Evolutionary conservation across 768 basidiomycete genomes (phyloP).

Genomic region (Lentinula raphanica): DNA sequence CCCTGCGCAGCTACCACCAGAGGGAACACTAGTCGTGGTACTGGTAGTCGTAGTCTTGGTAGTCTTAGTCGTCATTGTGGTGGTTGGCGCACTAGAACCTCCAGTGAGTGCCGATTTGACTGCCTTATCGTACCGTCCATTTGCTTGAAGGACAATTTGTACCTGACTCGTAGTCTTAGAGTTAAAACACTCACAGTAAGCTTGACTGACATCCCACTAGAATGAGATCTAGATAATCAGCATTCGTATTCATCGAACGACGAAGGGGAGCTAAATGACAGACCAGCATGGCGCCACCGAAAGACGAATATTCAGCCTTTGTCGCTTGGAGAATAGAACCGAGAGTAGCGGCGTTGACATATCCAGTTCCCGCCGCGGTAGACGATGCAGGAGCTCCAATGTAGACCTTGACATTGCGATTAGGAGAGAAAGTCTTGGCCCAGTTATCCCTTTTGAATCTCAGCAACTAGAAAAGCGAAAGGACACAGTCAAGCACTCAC

Average conservation of each 20-base stretch:
- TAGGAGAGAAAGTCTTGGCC: slow-evolving; percentile 50
- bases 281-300: slow-evolving; percentile 43
- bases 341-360: slow-evolving; percentile 39
- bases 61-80: slow-evolving; percentile 16
- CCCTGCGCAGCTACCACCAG: slow-evolving; percentile 28
- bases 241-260: background rate
- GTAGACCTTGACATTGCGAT: slow-evolving; percentile 48
- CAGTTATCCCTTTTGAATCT: slow-evolving; percentile 22
- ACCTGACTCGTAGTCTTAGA: background rate
- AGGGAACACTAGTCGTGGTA: slow-evolving; percentile 20
- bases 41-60: slow-evolving; percentile 5
- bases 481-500: slow-evolving; percentile 18
- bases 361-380: slow-evolving; percentile 53
- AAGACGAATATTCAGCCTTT: slow-evolving; percentile 43
- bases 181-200: slow-evolving; percentile 22
- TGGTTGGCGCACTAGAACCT: slow-evolving; percentile 14
- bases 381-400: slow-evolving; percentile 51
- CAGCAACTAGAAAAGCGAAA: background rate
- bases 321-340: slow-evolving; percentile 34
- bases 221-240: background rate
- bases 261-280: background rate
- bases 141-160: slow-evolving; percentile 20
- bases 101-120: slow-evolving; percentile 35
- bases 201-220: slow-evolving; percentile 34
- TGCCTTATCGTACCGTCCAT: slow-evolving; percentile 35